phyloP scores from a whole-genome alignment of 345 rosid genomes.

The Luvunga scandens region DNA sequence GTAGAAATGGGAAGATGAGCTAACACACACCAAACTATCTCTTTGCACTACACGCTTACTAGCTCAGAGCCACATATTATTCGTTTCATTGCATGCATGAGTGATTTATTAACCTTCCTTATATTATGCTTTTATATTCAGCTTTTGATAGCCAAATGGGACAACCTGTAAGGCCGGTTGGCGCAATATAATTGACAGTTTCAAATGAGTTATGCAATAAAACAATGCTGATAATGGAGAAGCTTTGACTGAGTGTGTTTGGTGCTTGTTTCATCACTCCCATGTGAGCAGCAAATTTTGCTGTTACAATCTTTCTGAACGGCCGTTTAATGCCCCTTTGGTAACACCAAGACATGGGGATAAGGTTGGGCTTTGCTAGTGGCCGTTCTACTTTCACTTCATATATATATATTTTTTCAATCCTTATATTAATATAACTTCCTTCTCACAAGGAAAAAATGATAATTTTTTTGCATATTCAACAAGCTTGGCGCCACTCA shows the following conservation, averaged over 20 bases:
- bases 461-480: background rate
- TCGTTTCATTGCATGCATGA: background rate
- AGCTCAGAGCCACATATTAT: background rate
- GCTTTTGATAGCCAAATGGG: background rate
- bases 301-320: slow-evolving; percentile 12
- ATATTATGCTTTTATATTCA: background rate
- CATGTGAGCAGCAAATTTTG: slow-evolving; percentile 15
- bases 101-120: background rate
- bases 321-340: slow-evolving; percentile 4
- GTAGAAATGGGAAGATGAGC: slow-evolving; percentile 21
- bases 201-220: slow-evolving; percentile 8
- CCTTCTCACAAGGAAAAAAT: background rate
- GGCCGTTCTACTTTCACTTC: background rate
- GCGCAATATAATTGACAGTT: slow-evolving; percentile 20
- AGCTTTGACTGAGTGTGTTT: slow-evolving; percentile 10
- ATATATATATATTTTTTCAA: background rate
- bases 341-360: background rate
- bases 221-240: background rate
- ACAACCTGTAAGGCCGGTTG: background rate
- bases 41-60: background rate
- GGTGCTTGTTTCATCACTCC: background rate
- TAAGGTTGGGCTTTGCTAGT: background rate
- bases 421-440: background rate
- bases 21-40: slow-evolving; percentile 26
- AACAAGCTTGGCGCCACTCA: background rate